Evolutionary conservation across 257 asterid genomes (phyloP).

Genomic region (Solanum virginianum): DNA sequence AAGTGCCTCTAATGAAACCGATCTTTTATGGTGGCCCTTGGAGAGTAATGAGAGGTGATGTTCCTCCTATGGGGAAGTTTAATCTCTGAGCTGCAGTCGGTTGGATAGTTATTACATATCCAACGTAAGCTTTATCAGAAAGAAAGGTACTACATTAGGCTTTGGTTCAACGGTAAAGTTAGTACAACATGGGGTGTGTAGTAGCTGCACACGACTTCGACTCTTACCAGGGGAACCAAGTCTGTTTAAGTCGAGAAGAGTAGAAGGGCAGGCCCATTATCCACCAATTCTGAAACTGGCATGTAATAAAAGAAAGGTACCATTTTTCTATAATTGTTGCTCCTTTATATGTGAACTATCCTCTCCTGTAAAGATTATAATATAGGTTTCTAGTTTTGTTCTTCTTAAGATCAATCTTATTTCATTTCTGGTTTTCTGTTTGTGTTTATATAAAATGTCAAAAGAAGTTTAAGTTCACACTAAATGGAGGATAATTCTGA

Average conservation of each 20-base stretch:
- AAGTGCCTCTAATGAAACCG: slow-evolving; percentile 83
- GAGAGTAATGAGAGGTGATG: slow-evolving; percentile 80
- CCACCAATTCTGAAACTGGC: background rate
- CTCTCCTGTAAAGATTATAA: background rate
- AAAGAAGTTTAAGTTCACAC: background rate
- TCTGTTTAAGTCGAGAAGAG: background rate
- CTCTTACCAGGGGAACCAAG: background rate
- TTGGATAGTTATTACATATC: background rate
- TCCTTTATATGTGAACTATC: background rate
- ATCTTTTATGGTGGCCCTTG: slow-evolving; percentile 84
- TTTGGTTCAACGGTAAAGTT: background rate
- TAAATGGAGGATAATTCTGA: background rate
- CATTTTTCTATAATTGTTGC: background rate
- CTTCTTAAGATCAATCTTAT: background rate
- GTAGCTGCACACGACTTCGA: background rate
- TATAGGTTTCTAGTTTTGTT: background rate
- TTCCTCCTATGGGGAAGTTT: slow-evolving; percentile 25
- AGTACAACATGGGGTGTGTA: background rate
- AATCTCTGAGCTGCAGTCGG: background rate
- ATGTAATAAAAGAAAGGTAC: background rate
- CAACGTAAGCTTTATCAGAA: background rate
- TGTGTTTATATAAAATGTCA: background rate
- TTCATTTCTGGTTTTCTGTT: background rate
- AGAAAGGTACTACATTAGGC: background rate
- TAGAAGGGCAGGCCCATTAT: background rate